Evolutionary conservation across 2,329 filamentous ascomycete species (phyloP), one percentile per base, ranked within the genome.

Genomic region (Plectosphaerella cucumerina): DNA sequence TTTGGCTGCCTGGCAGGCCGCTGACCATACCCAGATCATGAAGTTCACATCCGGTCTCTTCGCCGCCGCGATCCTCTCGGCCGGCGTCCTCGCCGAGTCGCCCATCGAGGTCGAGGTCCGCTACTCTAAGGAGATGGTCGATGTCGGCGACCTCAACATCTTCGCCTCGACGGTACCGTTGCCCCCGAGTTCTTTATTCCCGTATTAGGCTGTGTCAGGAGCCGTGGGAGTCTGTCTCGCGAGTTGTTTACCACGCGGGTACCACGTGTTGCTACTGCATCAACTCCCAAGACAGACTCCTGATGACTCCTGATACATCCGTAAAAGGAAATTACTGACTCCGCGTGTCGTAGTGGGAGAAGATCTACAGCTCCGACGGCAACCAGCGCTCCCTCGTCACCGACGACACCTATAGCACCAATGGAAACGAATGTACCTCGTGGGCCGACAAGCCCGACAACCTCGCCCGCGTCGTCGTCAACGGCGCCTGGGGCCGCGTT

Each of bases 131-230:
- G 41, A 37, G 1, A 56, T 57, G 55, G 41, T 57, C 18, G 53
- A 56, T 8, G 55, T 57, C 26, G 55, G 55, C 6, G 50, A 56
- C 42, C 53, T 57, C 15, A 50, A 56, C 33, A 41, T 56, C 10
- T 57, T 56, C 41, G 54, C 33, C 8, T 50, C 17, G 1, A 57
- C 55, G n/a, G n/a, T n/a, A n/a, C n/a, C n/a, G n/a, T n/a, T n/a
- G n/a, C n/a, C n/a, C n/a, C n/a, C n/a, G n/a, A n/a, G n/a, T n/a
- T n/a, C n/a, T n/a, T n/a, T n/a, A n/a, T n/a, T n/a, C n/a, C n/a
- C n/a, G n/a, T n/a, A n/a, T n/a, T n/a, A n/a, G n/a, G n/a, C n/a
- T n/a, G n/a, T n/a, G n/a, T n/a, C n/a, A n/a, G n/a, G n/a, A n/a
- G n/a, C n/a, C n/a, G n/a, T n/a, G n/a, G n/a, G n/a, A n/a, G n/a